Base-by-base conservation (phyloP, 129 eudicot species). In the Kitagawia praeruptora region DNA sequence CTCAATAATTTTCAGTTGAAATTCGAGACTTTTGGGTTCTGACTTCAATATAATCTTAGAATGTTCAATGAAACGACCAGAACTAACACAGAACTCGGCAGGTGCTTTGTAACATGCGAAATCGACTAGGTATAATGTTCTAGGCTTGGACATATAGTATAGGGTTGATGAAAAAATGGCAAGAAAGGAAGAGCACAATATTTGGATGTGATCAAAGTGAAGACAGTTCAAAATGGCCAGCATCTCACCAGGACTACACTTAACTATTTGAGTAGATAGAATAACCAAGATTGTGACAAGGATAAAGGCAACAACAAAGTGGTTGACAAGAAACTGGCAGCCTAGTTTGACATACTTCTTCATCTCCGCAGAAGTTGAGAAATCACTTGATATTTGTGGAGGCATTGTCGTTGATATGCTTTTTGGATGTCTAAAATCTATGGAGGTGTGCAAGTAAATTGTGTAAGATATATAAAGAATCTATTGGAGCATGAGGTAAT, bases 71-170 rank as follows among this genome's bases (percentile, higher is more conserved):
- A 72, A 72, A 9, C 2, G 3, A 8, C 12, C 28, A 41, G 23
- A 72, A 3, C 7, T 72, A 3, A 8, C 7, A 72, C 76, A 19
- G 14, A 3, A 8, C 28, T 7, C 25, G 31, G 25, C 73, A 14
- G 64, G 70, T 4, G 80, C 46, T 42, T 58, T 77, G 80, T 77
- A 58, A 56, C 80, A 77, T 8, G 80, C 80, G 31, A 77, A 77
- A 56, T 77, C 80, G 16, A 56, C 80, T 61, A 77, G 38, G 72
- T 77, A 77, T 18, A 77, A 31, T 34, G 51, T 34, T 42, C 53
- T 18, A n/a, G 80, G 49, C 80, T 72, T 72, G 49, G 76, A 41
- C 49, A 72, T 41, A 3, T 7, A 19, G 76, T 16, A 41, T 12
- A 72, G 18, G 8, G 34, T 8, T 23, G 49, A 40, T 21, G 23